phyloP scores from a whole-genome alignment of 2,329 filamentous ascomycete species.

The Ophiocordyceps camponoti-leonardi region DNA sequence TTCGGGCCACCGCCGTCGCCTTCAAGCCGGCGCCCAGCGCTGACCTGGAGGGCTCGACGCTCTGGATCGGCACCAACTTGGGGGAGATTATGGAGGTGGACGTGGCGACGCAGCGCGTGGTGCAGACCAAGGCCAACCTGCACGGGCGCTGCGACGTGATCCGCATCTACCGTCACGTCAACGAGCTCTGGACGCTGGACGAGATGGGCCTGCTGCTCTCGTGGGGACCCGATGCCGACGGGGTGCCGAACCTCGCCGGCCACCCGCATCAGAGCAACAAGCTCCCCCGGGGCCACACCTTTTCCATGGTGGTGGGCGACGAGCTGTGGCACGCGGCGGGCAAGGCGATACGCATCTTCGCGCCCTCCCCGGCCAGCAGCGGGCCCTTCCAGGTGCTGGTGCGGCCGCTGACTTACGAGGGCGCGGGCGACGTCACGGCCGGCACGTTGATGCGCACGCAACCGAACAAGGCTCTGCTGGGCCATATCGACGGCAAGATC shows the following conservation, averaged over 20 bases:
- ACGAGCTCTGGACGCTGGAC: constrained; percentile 88
- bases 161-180: constrained; percentile 70
- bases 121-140: constrained; percentile 49
- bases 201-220: constrained; percentile 74
- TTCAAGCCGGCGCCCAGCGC: constrained; percentile 73
- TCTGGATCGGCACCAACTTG: constrained; percentile 83
- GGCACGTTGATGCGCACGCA: constrained; percentile 60
- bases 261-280: constrained; percentile 59
- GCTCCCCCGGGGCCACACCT: constrained; percentile 65
- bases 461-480: constrained; percentile 69
- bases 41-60: constrained; percentile 58
- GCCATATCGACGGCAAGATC: constrained; percentile 85
- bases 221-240: constrained; percentile 62
- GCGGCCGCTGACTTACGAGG: constrained; percentile 51
- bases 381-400: constrained; percentile 59
- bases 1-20: constrained; percentile 62
- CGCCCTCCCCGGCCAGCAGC: constrained; percentile 51
- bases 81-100: constrained; percentile 88
- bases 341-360: constrained; percentile 74
- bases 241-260: constrained; percentile 56
- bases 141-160: constrained; percentile 68
- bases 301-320: constrained; percentile 73
- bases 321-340: constrained; percentile 78
- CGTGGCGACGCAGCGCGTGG: constrained; percentile 52
- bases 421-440: constrained; percentile 73